phyloP scores from a whole-genome alignment of 352 stramenopile species.

The Thalassiosira ordinaria region DNA sequence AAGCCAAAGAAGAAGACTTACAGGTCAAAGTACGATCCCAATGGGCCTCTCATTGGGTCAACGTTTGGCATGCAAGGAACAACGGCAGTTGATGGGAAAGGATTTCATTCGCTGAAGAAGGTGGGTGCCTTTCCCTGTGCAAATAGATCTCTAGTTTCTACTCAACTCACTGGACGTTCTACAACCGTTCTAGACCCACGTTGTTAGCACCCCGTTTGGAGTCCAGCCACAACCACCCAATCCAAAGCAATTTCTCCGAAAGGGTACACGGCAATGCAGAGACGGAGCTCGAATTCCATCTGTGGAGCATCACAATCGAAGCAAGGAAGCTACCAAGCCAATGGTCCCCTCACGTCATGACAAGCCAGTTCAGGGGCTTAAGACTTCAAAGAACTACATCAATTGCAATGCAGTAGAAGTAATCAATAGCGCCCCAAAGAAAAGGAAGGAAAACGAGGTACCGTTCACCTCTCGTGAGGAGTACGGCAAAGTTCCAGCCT shows the following conservation, averaged over 20 bases:
- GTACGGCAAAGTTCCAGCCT: slow-evolving; percentile 91
- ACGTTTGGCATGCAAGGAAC: slow-evolving; percentile 87
- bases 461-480: slow-evolving; percentile 91
- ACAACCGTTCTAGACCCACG: slow-evolving; percentile 52
- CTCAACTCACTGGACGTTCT: too few species aligned
- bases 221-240: slow-evolving; percentile 38
- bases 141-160: too few species aligned
- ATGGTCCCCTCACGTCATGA: slow-evolving; percentile 88
- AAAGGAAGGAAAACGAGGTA: slow-evolving; percentile 69
- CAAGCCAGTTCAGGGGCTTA: slow-evolving; percentile 91
- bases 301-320: slow-evolving; percentile 46
- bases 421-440: slow-evolving; percentile 88
- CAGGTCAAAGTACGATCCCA: slow-evolving; percentile 89
- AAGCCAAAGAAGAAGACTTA: slow-evolving; percentile 89
- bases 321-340: slow-evolving; percentile 82
- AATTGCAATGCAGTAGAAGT: slow-evolving; percentile 92
- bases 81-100: slow-evolving; percentile 61
- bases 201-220: slow-evolving; percentile 53
- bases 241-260: slow-evolving; percentile 61
- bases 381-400: slow-evolving; percentile 92
- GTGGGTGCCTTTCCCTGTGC: slow-evolving; percentile 19
- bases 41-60: slow-evolving; percentile 87
- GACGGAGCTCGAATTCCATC: slow-evolving; percentile 28
- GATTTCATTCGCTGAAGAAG: slow-evolving; percentile 67
- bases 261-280: slow-evolving; percentile 45